A percentile compares a stretch with the other conserved stretches of the same genome.
phyloP scores from a whole-genome alignment of 495 filamentous ascomycete species.

The Penicillium egyptiacum region DNA sequence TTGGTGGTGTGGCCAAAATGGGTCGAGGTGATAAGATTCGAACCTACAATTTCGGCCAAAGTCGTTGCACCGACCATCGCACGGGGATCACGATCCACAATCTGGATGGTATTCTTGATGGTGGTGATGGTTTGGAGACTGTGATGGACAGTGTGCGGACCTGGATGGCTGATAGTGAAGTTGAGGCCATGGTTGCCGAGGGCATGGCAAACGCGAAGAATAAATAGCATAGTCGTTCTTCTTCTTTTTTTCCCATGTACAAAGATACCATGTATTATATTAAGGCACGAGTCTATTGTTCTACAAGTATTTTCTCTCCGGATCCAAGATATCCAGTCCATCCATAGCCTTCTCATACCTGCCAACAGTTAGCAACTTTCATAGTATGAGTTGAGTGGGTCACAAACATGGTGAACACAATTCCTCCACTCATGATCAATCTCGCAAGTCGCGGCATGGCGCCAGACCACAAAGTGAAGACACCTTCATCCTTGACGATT shows the following conservation, averaged over 20 bases:
- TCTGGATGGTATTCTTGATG: constrained; percentile 74
- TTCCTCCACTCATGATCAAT: constrained; percentile 86
- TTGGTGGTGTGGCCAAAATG: constrained; percentile 74
- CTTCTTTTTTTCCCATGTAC: constrained; percentile 12
- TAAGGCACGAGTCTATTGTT: constrained; percentile 11
- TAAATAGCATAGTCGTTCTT: constrained; percentile 7
- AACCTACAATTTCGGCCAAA: constrained; percentile 94
- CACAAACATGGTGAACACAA: constrained; percentile 91
- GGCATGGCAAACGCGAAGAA: constrained; percentile 35
- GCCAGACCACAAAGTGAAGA: constrained; percentile 91
- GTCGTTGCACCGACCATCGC: constrained; percentile 90
- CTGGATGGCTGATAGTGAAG: constrained; percentile 78
- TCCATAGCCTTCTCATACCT: constrained; percentile 98
- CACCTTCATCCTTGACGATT: constrained; percentile 86
- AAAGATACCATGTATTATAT: constrained; percentile 27
- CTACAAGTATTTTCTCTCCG: constrained; percentile 80
- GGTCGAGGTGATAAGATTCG: constrained; percentile 90
- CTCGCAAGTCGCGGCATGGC: constrained; percentile 81
- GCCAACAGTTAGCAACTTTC: constrained; percentile 17
- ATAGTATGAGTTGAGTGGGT: not conserved
- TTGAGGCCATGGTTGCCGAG: constrained; percentile 62
- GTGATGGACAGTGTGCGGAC: constrained; percentile 77
- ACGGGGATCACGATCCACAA: constrained; percentile 80
- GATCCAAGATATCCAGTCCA: constrained; percentile 75
- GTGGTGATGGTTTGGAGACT: constrained; percentile 67